A percentile compares a stretch with the other conserved stretches of the same genome.
These are phyloP conservation scores for Penstemon barbatus DNA, from an alignment of 257 asterid genomes.

Conservation along the genomic window DNA sequence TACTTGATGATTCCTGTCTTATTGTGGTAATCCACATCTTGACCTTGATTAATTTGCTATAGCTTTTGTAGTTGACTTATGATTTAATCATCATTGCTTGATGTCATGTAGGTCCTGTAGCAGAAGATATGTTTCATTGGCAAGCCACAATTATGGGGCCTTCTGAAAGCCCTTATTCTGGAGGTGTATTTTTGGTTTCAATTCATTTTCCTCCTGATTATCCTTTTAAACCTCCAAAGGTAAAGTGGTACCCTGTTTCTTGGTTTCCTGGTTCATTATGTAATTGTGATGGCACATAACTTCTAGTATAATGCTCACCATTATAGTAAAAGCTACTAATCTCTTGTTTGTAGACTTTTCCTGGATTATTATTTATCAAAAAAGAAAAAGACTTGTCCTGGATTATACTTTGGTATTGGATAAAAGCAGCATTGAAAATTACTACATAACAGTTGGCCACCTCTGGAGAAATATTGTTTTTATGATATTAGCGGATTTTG, in stretches of 20 bases:
- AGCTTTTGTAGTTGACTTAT: background rate
- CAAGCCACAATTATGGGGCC: slow-evolving; percentile 49
- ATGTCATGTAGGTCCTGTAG: slow-evolving; percentile 41
- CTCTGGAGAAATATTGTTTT: too few species aligned
- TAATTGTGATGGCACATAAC: background rate
- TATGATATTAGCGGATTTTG: too few species aligned
- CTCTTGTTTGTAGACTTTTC: too few species aligned
- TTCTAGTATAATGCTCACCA: background rate
- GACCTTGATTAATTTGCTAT: background rate
- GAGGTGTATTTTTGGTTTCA: slow-evolving; percentile 44
- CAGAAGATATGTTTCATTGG: slow-evolving; percentile 47
- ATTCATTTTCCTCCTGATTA: slow-evolving; percentile 45
- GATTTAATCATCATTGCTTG: background rate
- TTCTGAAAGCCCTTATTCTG: slow-evolving; percentile 40
- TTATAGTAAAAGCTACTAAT: background rate
- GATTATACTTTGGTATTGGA: too few species aligned
- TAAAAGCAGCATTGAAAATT: too few species aligned
- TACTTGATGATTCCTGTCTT: too few species aligned
- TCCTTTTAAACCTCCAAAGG: slow-evolving; percentile 50
- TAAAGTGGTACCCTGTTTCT: slow-evolving; percentile 4
- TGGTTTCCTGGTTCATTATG: background rate
- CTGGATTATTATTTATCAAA: too few species aligned
- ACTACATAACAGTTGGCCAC: too few species aligned
- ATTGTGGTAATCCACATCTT: background rate
- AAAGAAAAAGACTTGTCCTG: too few species aligned